Evolutionary conservation across 2,329 filamentous ascomycete genomes (phyloP), one percentile per base, ranked within the genome.

Genomic region (Aspergillus ibericus): DNA sequence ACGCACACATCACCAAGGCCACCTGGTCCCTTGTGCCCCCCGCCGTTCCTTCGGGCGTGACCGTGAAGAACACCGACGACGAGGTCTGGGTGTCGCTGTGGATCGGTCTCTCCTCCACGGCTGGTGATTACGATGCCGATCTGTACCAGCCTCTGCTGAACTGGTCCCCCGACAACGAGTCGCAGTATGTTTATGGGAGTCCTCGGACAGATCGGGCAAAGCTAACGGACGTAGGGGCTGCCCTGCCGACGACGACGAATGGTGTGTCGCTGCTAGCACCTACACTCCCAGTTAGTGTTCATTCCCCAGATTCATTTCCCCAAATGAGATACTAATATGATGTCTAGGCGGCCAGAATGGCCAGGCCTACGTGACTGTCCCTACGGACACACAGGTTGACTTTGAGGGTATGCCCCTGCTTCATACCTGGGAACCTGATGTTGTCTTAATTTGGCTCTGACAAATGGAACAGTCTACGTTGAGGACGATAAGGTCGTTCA

Each of bases 191-290:
- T 7, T 29, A 29, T 16, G 8, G 18, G 10, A 8, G n/a, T 29
- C 6, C 13, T 5, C 8, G 20, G 4, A 8, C 1, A 9, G 25
- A 15, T 4, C 4, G 16, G 6, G 5, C 2, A n/a, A 47, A 12
- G 25, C 34, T 44, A 16, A 58, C 16, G 3, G 6, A 16, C 9
- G 20, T 27, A 65, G 63, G 46, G 61, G 61, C 4, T 65, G 63
- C 48, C 46, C 63, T 22, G 63, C 63, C 8, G 47, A 32, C 1
- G 38, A 18, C 22, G 32, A 60, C 5, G 55, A 65, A 40, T 65
- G 63, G 63, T 65, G 63, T 53, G 61, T 64, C 29, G 63, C 61
- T 32, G 63, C 61, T 5, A 64, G 61, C 51, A 65, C 63, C 13
- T 65, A 62, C 38, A 65, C 63, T 18, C 59, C 61, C 15, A 38